Base-by-base conservation (phyloP, 2,329 filamentous ascomycete species). In the Exserohilum rostratum region DNA sequence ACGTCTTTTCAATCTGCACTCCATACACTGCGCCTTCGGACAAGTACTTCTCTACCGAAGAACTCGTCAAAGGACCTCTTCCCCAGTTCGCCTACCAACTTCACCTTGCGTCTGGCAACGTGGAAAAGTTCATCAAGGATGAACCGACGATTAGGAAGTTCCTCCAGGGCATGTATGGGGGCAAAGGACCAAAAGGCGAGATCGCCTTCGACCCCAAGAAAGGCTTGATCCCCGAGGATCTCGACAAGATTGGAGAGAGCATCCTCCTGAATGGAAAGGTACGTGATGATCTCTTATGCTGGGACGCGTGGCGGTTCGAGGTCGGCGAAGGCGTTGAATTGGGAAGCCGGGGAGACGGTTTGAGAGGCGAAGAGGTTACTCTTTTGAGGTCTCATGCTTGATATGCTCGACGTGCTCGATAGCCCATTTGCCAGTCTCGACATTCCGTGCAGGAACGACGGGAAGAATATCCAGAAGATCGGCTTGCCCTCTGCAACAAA, bases 41-140 rank as follows among this genome's bases (percentile, higher is more conserved):
- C 49, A 74, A 71, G 18, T 90, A 79, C 68, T 59, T 83, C 13
- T 78, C 86, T 1, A 78, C 88, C 2, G 83, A 88, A 66, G 76
- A 83, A n/a, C 59, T 90, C 25, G 84, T 89, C 39, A 79, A 79
- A 38, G 78, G 62, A 68, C 80, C 50, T 67, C 65, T 90, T 35
- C 86, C 87, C 38, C 89, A 90, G 67, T 93, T 96, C 70, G 82
- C 77, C 12, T 99, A 99, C 76, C 93, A 97, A 80, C 72, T 95
- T 40, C 91, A 96, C 62, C 84, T 97, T 46, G 83, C 82, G 1
- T 86, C 87, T 17, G 85, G 86, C 0, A 86, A 89, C 13, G 73
- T 78, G 31, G 77, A 78, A 58, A 72, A 71, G 56, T 63, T 52
- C 30, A 66, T 78, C 56, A 80, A 82, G 20, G 84, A 84, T 29